Conservation (phyloP, 1,284 basidiomycete genomes). For the Exobasidium cylindrosporum region DNA sequence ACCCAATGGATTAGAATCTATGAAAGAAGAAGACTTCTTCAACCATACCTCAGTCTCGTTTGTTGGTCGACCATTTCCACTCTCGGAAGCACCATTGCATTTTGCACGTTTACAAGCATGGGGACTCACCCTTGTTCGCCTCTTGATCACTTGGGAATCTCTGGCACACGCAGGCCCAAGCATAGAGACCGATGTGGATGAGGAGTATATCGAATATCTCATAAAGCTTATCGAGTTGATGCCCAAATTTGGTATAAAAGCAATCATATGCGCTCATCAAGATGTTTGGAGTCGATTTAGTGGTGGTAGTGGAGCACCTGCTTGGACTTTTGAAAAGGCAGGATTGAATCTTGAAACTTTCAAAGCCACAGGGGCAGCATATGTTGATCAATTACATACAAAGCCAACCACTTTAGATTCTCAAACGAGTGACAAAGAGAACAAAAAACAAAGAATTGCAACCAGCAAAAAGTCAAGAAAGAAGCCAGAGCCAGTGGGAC, state of each 20-base stretch:
- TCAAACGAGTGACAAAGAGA: not conserved
- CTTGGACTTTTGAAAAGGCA: slow-evolving; percentile 63
- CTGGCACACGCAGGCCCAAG: slow-evolving; percentile 72
- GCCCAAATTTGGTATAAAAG: slow-evolving; percentile 73
- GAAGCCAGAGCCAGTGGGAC: slow-evolving; percentile 33
- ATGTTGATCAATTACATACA: slow-evolving; percentile 38
- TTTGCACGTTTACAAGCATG: slow-evolving; percentile 52
- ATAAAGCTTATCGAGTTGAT: slow-evolving; percentile 71
- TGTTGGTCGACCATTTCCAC: slow-evolving; percentile 55
- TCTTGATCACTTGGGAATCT: slow-evolving; percentile 91
- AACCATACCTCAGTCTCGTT: slow-evolving; percentile 54
- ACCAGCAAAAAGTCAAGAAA: slow-evolving; percentile 6
- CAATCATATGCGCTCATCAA: slow-evolving; percentile 66
- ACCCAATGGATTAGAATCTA: slow-evolving; percentile 31
- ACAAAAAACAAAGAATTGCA: not conserved
- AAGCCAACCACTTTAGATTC: slow-evolving; percentile 9
- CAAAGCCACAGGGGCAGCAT: slow-evolving; percentile 43
- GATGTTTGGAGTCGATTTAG: slow-evolving; percentile 88
- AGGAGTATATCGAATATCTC: slow-evolving; percentile 78
- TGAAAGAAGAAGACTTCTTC: slow-evolving; percentile 40
- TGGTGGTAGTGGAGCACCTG: slow-evolving; percentile 65
- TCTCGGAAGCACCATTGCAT: slow-evolving; percentile 47
- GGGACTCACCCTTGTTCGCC: slow-evolving; percentile 59
- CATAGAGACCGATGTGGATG: slow-evolving; percentile 64
- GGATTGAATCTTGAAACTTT: slow-evolving; percentile 38